Evolutionary conservation across 352 stramenopile genomes (phyloP).

Genomic region (Phytophthora ramorum): DNA sequence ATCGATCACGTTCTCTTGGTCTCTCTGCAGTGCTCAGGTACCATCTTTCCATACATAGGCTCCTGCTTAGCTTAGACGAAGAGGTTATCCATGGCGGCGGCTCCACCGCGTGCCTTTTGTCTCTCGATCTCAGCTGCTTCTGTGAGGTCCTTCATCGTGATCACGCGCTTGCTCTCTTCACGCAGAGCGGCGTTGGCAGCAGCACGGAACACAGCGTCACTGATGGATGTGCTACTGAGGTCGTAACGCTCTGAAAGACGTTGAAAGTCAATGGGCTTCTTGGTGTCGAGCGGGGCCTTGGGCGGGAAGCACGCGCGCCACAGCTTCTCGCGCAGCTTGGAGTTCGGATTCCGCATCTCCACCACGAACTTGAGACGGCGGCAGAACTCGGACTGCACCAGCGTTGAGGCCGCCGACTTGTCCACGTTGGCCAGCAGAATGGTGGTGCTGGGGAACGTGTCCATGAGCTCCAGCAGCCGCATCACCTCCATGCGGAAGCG

Average conservation of each 20-base stretch:
- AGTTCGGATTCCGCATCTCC: conserved; percentile 83
- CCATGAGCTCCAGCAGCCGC: conserved; percentile 80
- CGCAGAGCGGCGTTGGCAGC: conserved; percentile 76
- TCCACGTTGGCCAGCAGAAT: conserved; percentile 82
- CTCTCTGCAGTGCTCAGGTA: conserved; percentile 6
- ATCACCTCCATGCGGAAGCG: conserved; percentile 79
- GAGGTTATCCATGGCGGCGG: conserved; percentile 78
- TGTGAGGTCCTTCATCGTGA: conserved; percentile 84
- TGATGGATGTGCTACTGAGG: conserved; percentile 79
- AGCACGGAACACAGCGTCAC: conserved; percentile 84
- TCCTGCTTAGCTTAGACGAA: conserved; percentile 58
- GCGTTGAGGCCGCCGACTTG: conserved; percentile 45
- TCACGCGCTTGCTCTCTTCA: conserved; percentile 61
- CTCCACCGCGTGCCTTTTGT: conserved; percentile 68
- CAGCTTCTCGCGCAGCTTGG: conserved; percentile 72
- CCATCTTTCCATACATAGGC: conserved; percentile 27
- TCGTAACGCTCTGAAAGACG: conserved; percentile 79
- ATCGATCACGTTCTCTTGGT: conserved; percentile 9
- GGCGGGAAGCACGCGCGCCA: conserved; percentile 82
- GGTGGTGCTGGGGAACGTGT: conserved; percentile 80
- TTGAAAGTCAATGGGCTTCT: conserved; percentile 66
- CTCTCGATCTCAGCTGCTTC: conserved; percentile 78
- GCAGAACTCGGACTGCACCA: conserved; percentile 73
- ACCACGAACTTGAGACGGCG: conserved; percentile 88
- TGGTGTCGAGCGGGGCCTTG: conserved; percentile 66